These are phyloP conservation scores for Aeminium ludgeri DNA, from an alignment of 495 filamentous ascomycete species.

Conservation along the genomic window DNA sequence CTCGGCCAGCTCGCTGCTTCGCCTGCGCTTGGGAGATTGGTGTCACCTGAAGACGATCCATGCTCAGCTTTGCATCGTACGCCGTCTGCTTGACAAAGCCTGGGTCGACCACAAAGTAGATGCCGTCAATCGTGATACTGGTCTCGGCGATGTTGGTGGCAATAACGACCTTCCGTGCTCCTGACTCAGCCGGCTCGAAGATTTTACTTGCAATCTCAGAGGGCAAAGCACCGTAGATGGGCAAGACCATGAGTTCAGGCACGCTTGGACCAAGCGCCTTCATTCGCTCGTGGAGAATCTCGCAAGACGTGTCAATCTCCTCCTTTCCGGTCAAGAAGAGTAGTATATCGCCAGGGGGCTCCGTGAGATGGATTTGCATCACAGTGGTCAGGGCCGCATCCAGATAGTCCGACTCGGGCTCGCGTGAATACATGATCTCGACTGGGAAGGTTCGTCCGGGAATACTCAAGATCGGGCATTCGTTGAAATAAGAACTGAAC, in stretches of 20 bases:
- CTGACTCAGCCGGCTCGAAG: slow-evolving; percentile 82
- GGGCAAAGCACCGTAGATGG: slow-evolving; percentile 83
- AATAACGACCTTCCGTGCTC: slow-evolving; percentile 87
- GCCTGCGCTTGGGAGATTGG: slow-evolving; percentile 95
- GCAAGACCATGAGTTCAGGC: slow-evolving; percentile 81
- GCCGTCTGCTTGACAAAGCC: slow-evolving; percentile 97
- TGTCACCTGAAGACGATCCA: slow-evolving; percentile 90
- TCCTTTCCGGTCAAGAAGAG: slow-evolving; percentile 94
- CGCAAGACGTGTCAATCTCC: slow-evolving; percentile 91
- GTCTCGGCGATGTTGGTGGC: slow-evolving; percentile 98
- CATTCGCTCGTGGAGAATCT: slow-evolving; percentile 90
- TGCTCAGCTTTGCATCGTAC: slow-evolving; percentile 91
- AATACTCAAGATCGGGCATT: slow-evolving; percentile 89
- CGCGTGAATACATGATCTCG: slow-evolving; percentile 81
- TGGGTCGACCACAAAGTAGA: slow-evolving; percentile 94
- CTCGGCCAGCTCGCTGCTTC: slow-evolving; percentile 56
- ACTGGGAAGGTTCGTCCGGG: slow-evolving; percentile 90
- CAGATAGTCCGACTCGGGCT: slow-evolving; percentile 91
- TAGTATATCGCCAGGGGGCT: slow-evolving; percentile 81
- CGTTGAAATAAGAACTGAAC: slow-evolving; percentile 88
- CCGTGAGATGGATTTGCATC: slow-evolving; percentile 93
- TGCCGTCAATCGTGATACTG: slow-evolving; percentile 90
- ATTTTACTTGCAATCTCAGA: slow-evolving; percentile 88
- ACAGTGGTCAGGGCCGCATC: slow-evolving; percentile 90
- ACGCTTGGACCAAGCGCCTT: slow-evolving; percentile 82